Evolutionary conservation across 2,329 filamentous ascomycete genomes (phyloP), one percentile per base, ranked within the genome.

Genomic region (Didymosphaeria variabile): DNA sequence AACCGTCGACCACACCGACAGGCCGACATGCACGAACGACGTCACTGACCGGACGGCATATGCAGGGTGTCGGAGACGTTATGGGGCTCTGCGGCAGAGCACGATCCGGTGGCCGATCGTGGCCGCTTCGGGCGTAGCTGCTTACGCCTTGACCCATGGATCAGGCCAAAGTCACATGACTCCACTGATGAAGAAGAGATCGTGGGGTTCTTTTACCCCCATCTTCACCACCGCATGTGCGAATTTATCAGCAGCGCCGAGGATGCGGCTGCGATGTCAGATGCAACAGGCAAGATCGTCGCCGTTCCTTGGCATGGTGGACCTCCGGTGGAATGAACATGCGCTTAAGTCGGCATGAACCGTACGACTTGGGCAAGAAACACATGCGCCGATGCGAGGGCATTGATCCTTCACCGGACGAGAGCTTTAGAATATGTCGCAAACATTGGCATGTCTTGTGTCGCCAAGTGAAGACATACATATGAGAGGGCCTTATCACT

Each of bases 11-110:
- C 36, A 29, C 50, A 19, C 19, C 34, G 31, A 23, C 32, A 38
- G 19, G 32, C 19, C 34, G 31, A 23, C 32, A 38, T 9, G 32
- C 32, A 5, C 50, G 50, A 2, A 42, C 40, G 50, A 53, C 50
- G 50, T 53, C 50, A 53, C 50, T 53, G 50, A 53, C 21, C 34
- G 50, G 50, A 42, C 17, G 36, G 5, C 5, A 19, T 29, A 53
- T 53, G 50, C 50, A 53, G 50, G 50, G 50, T n/a, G 21, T 40
- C 15, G 34, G 19, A 40, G 15, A 34, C 50, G 50, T 53, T 53
- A 53, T 53, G 50, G 50, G 50, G 50, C 50, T 53, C 50, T 53
- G 50, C 50, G 50, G 50, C 34, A 53, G 34, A n/a, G 36, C 21
- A n/a, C 21, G 19, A 40, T 21, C 50, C 19, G 21, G 15, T 9